Conservation (phyloP, 441 rosid species). For the Gossypium laxum region DNA sequence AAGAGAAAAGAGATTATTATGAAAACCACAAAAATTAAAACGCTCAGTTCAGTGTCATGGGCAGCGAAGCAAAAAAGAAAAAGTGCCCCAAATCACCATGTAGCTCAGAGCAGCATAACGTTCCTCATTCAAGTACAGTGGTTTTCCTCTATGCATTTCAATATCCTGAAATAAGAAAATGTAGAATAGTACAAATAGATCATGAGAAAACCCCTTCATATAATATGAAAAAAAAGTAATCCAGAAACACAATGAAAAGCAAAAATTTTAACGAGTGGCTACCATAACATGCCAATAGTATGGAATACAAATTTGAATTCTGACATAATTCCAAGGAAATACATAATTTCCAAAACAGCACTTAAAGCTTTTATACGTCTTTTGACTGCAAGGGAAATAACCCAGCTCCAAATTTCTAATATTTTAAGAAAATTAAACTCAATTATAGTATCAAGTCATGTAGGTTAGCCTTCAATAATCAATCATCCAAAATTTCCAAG, state of each 20-base stretch:
- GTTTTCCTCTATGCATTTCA: slow-evolving; percentile 75
- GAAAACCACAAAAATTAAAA: neutral
- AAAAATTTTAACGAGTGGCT: neutral
- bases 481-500: slow-evolving; percentile 1
- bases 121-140: slow-evolving; percentile 83
- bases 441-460: neutral
- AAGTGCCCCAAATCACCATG: slow-evolving; percentile 46
- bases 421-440: neutral
- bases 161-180: slow-evolving; percentile 45
- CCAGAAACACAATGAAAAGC: neutral
- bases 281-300: neutral
- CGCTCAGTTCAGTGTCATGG: neutral
- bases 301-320: neutral
- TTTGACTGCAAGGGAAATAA: slow-evolving; percentile 2
- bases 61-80: slow-evolving; percentile 10
- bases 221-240: neutral
- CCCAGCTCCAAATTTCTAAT: neutral
- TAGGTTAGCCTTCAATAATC: neutral
- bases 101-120: slow-evolving; percentile 79
- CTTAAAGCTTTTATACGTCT: neutral
- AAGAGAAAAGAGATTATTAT: neutral
- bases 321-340: neutral
- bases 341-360: neutral
- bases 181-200: neutral
- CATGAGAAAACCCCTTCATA: neutral